These are phyloP conservation scores for Cladobotryum mycophilum DNA, from an alignment of 2,329 filamentous ascomycete species.

Conservation along the genomic window DNA sequence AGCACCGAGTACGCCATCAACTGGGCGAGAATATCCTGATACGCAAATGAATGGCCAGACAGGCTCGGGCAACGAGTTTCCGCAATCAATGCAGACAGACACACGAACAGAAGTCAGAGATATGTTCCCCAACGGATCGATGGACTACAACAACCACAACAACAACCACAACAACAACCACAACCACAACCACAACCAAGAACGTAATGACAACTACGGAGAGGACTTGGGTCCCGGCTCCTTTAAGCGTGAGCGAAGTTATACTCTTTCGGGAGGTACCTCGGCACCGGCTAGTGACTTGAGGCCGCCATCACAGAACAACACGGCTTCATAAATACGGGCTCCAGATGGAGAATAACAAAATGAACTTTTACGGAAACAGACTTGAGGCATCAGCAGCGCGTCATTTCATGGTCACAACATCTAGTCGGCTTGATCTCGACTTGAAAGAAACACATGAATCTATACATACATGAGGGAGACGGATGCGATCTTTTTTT, in stretches of 20 bases:
- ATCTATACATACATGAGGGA: background rate
- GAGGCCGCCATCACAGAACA: conserved; percentile 1
- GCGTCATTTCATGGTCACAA: too few species aligned
- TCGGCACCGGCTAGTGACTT: background rate
- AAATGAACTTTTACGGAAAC: too few species aligned
- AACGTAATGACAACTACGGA: conserved; percentile 5
- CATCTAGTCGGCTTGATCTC: too few species aligned
- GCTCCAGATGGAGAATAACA: too few species aligned
- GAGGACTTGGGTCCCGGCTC: conserved; percentile 2
- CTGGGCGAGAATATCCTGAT: conserved; percentile 43
- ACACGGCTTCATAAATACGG: background rate
- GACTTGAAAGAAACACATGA: background rate
- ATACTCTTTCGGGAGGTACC: background rate
- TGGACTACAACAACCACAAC: conserved; percentile 14
- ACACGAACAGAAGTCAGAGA: conserved; percentile 41
- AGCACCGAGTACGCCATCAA: conserved; percentile 21
- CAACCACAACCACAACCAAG: conserved; percentile 1
- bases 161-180: conserved; percentile 6
- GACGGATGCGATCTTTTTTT: background rate
- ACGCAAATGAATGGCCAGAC: conserved; percentile 51
- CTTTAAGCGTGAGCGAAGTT: conserved; percentile 8
- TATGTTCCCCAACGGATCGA: conserved; percentile 33
- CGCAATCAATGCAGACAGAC: conserved; percentile 27
- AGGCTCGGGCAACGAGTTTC: conserved; percentile 46
- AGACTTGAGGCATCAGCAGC: too few species aligned